A percentile compares a stretch with the other conserved stretches of the same genome.
These are phyloP conservation scores for Phtheirospermum japonicum DNA, from an alignment of 257 asterid species.

Conservation along the genomic window DNA sequence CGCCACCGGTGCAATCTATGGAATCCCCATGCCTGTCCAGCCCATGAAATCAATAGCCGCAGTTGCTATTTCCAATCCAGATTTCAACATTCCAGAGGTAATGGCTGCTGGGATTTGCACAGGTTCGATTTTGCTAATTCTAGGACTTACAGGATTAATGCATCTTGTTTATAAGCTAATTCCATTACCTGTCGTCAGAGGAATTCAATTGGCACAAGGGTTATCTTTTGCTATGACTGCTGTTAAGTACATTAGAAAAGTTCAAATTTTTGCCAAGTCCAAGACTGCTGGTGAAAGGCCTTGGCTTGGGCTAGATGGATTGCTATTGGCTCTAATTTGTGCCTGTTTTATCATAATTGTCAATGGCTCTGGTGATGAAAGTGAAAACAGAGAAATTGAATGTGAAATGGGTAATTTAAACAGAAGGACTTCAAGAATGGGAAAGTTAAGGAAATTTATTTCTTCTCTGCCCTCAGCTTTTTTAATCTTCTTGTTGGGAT, in stretches of 20 bases:
- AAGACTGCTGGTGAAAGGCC: conserved; percentile 51
- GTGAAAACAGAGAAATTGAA: conserved; percentile 23
- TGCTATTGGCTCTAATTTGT: conserved; percentile 55
- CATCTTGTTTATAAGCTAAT: conserved; percentile 52
- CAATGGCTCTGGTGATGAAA: conserved; percentile 54
- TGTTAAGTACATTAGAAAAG: conserved; percentile 55
- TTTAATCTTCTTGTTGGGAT: conserved; percentile 52
- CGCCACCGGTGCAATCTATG: conserved; percentile 65
- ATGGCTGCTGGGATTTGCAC: conserved; percentile 89
- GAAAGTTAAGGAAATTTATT: conserved; percentile 30
- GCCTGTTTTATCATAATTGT: conserved; percentile 57
- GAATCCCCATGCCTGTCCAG: conserved; percentile 85
- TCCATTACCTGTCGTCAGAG: conserved; percentile 70
- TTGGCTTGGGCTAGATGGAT: conserved; percentile 76
- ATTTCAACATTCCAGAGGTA: conserved; percentile 63
- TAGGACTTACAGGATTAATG: conserved; percentile 69
- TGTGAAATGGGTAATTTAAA: background rate
- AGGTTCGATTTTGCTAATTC: conserved; percentile 44
- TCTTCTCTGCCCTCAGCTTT: conserved; percentile 66
- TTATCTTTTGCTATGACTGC: conserved; percentile 70
- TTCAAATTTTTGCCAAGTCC: conserved; percentile 53
- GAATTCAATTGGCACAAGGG: conserved; percentile 86
- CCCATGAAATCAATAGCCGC: conserved; percentile 93
- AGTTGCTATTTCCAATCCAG: conserved; percentile 55
- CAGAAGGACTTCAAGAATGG: conserved; percentile 8